Evolutionary conservation across 805 yeast genomes (phyloP).

Genomic region (Ogataea neopini): DNA sequence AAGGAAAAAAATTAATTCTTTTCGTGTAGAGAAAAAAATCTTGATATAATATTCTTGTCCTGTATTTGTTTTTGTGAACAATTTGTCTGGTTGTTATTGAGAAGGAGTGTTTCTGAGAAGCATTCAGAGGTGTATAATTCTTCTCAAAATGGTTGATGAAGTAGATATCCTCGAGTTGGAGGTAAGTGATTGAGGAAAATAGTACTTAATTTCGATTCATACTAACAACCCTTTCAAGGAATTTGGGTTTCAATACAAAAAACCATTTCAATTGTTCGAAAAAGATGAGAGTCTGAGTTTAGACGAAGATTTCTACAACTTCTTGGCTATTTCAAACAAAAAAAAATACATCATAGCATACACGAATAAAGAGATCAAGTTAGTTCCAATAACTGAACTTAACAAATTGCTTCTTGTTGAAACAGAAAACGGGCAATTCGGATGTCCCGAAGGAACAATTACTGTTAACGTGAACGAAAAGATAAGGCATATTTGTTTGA

Average conservation of each 20-base stretch:
- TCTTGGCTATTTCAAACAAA: constrained; percentile 24
- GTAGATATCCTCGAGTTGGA: constrained; percentile 26
- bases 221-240: constrained; percentile 19
- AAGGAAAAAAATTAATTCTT: too few relatives aligned
- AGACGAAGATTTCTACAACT: constrained; percentile 16
- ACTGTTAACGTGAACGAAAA: background rate
- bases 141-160: constrained; percentile 4
- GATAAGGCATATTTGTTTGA: constrained; percentile 25
- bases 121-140: background rate
- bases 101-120: background rate
- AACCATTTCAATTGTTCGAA: constrained; percentile 29
- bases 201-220: too few relatives aligned
- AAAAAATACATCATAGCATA: constrained; percentile 25
- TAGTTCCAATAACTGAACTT: constrained; percentile 20
- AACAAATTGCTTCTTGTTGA: constrained; percentile 20
- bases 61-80: background rate
- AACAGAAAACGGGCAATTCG: constrained; percentile 11
- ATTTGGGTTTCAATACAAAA: constrained; percentile 33
- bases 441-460: constrained; percentile 1
- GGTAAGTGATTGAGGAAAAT: constrained; percentile 17
- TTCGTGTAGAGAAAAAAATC: too few relatives aligned
- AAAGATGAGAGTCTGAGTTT: constrained; percentile 5
- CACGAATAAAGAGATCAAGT: constrained; percentile 17
- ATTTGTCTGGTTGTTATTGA: background rate
- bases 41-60: too few relatives aligned